Percentiles rank a stretch among this genome's conserved stretches.
Conservation (phyloP, 2,329 filamentous ascomycete genomes). For the Colletotrichum theobromicola region DNA sequence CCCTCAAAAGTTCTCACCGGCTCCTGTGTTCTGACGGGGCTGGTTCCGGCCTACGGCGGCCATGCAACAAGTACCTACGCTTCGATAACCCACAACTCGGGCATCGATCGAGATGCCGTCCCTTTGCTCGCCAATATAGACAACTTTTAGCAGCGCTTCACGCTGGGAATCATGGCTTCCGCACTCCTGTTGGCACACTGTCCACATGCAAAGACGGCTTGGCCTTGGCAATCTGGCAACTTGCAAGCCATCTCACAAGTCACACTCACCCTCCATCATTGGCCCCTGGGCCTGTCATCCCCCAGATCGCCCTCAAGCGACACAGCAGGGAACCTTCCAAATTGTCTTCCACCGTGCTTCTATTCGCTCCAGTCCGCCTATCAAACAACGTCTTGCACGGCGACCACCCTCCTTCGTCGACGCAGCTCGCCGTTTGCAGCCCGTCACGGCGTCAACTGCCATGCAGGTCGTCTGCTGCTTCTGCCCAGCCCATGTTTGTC, state of each 20-base stretch:
- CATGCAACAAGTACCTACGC: neutral
- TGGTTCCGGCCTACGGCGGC: neutral
- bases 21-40: neutral
- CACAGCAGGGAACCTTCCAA: slow-evolving; percentile 10
- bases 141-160: neutral
- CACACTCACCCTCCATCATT: neutral
- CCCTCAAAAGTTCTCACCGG: neutral
- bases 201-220: neutral
- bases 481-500: neutral
- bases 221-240: neutral
- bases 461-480: neutral
- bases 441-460: neutral
- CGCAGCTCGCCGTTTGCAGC: slow-evolving; percentile 1
- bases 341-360: slow-evolving; percentile 8
- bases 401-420: neutral
- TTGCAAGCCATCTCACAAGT: neutral
- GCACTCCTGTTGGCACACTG: neutral
- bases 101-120: neutral
- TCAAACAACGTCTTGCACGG: neutral
- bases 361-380: slow-evolving; percentile 1
- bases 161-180: neutral
- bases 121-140: neutral
- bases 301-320: slow-evolving; percentile 2
- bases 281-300: slow-evolving; percentile 5
- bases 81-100: neutral